phyloP scores from a whole-genome alignment of 768 basidiomycete species.

The Termitomyces sp. region DNA sequence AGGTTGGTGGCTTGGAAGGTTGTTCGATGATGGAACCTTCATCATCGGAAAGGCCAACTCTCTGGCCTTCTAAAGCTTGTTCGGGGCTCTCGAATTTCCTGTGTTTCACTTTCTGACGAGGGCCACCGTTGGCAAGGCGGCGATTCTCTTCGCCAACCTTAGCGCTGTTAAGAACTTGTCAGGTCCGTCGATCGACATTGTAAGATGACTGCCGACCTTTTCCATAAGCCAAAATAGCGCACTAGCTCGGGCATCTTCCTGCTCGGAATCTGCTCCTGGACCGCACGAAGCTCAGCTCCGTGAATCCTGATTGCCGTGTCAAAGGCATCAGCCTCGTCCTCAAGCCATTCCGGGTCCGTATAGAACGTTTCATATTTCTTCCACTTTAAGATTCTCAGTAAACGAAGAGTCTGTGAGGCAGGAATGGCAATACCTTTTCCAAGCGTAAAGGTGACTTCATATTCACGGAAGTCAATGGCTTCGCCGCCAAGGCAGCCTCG shows the following conservation, averaged over 20 bases:
- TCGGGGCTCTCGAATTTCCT: constrained; percentile 33
- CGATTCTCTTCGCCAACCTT: constrained; percentile 70
- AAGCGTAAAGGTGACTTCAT: constrained; percentile 54
- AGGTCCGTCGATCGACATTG: not conserved
- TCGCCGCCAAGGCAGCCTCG: constrained; percentile 56
- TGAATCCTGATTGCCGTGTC: constrained; percentile 71
- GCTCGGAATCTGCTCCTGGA: constrained; percentile 69
- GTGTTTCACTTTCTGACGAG: constrained; percentile 30
- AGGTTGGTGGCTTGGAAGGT: constrained; percentile 54
- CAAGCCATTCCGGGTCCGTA: constrained; percentile 68
- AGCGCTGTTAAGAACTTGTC: constrained; percentile 34
- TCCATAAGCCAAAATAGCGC: constrained; percentile 84
- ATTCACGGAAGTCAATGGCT: constrained; percentile 57
- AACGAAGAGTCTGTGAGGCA: not conserved
- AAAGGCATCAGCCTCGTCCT: constrained; percentile 68
- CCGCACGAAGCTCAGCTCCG: constrained; percentile 76
- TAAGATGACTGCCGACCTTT: constrained; percentile 48
- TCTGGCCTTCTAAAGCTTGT: constrained; percentile 42
- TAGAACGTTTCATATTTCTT: constrained; percentile 63
- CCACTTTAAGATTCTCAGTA: constrained; percentile 47
- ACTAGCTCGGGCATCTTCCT: constrained; percentile 76
- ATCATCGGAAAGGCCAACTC: constrained; percentile 58
- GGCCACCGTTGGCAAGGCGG: constrained; percentile 39
- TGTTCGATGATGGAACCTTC: constrained; percentile 72
- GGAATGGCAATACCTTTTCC: constrained; percentile 53